Evolutionary conservation across 2,329 filamentous ascomycete species (phyloP), one percentile per base, ranked within the genome.

Genomic region (Xylariaceae sp.): DNA sequence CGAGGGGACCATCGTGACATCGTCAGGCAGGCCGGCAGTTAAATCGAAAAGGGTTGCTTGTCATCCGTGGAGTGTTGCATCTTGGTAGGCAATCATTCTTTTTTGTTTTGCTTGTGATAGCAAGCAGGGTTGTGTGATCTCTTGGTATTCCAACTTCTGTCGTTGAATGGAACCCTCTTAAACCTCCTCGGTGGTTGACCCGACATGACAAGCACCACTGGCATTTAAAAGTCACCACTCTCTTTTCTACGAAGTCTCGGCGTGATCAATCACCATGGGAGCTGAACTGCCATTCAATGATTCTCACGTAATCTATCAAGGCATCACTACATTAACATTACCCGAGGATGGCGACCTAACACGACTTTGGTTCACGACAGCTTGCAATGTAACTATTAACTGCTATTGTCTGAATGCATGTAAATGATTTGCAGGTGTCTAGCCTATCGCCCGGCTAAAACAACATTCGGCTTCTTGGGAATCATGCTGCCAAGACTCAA

Each of bases 351-450:
- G 11, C 34, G 23, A 35, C 49, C 49, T 9, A 35, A 13, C n/a
- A 17, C 30, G 13, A 15, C n/a, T 39, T 30, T 8, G 5, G 37
- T 55, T 53, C 8, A 18, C 11, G 2, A 23, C 47, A 53, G 13
- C 17, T 6, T 18, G n/a, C 18, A 52, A 44, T 18, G n/a, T 34
- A 52, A 44, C n/a, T 34, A 23, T 13, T 13, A 9, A 44, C 4
- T 15, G 17, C 54, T 34, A 9, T 53, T 58, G 6, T 51, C 35
- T 50, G 3, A 18, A 51, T 51, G 49, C 49, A 23, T 58, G 7
- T 56, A 53, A 58, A 63, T 60, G 9, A 50, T 56, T 56, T 60
- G 59, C 39, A 60, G 23, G 58, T 58, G 59, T 62, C 60, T 62
- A 62, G 55, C 57, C 59, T 52, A 53, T 18, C 55, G 5, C 52